Conservation (phyloP, 2,329 filamentous ascomycete genomes). For the Claviceps arundinis region DNA sequence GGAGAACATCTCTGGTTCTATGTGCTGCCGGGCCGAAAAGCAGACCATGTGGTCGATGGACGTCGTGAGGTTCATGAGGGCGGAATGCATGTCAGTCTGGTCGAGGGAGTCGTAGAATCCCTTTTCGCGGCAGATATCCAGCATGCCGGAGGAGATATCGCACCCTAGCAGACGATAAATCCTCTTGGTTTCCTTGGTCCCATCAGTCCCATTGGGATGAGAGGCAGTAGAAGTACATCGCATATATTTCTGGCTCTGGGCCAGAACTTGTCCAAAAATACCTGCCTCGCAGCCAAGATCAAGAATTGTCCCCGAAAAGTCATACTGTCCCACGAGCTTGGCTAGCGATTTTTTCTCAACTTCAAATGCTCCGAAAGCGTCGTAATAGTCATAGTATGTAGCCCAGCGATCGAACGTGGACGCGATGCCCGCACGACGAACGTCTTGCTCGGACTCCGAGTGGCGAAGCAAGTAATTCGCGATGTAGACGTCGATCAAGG, state of each 20-base stretch:
- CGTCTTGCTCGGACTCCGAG: background rate
- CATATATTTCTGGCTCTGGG: background rate
- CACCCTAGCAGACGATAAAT: background rate
- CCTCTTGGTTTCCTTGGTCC: background rate
- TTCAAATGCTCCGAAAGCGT: background rate
- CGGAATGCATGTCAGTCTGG: background rate
- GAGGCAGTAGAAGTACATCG: background rate
- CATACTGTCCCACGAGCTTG: background rate
- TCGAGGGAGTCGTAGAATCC: background rate
- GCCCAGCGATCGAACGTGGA: fast-evolving
- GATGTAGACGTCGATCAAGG: conserved; percentile 1
- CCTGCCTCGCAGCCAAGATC: background rate
- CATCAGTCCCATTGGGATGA: no score
- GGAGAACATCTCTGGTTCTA: background rate
- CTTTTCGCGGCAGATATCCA: background rate
- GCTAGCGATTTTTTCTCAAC: background rate
- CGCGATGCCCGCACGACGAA: background rate
- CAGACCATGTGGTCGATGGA: background rate
- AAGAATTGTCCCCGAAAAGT: background rate
- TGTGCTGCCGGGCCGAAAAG: background rate
- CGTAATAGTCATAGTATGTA: background rate
- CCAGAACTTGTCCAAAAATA: background rate
- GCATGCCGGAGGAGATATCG: conserved; percentile 1
- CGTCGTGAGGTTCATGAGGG: background rate
- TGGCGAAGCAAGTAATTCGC: background rate